phyloP scores from a whole-genome alignment of 1,139 yeast species.

The Saccharomyces hybrid region DNA sequence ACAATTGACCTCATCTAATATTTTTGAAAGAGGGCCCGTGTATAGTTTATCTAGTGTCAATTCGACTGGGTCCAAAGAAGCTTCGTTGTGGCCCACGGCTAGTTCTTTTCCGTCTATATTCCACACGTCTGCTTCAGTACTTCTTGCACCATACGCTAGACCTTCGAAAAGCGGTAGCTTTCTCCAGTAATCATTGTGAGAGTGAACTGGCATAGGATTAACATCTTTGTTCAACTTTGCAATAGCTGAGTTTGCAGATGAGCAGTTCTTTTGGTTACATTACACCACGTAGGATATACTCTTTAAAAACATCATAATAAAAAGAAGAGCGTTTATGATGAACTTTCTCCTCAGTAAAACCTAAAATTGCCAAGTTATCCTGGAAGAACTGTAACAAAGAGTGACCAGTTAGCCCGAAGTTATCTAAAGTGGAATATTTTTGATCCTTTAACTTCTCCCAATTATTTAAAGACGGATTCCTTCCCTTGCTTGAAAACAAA shows the following conservation, averaged over 20 bases:
- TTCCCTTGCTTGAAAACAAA: background rate
- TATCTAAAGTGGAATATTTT: background rate
- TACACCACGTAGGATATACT: conserved; percentile 8
- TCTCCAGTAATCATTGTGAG: conserved; percentile 77
- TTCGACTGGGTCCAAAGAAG: conserved; percentile 36
- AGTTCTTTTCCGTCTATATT: conserved; percentile 36
- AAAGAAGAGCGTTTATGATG: conserved; percentile 7
- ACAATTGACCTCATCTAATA: conserved; percentile 40
- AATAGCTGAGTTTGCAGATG: conserved; percentile 14
- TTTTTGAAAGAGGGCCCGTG: conserved; percentile 43
- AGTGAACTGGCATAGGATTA: conserved; percentile 44
- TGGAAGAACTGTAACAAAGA: background rate
- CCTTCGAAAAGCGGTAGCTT: conserved; percentile 56
- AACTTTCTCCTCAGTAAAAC: background rate
- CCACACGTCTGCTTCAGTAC: conserved; percentile 74
- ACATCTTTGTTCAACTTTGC: conserved; percentile 43
- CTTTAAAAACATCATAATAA: conserved; percentile 13
- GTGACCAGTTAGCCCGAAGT: background rate
- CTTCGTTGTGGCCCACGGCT: conserved; percentile 62
- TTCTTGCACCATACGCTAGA: conserved; percentile 47
- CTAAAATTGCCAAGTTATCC: background rate
- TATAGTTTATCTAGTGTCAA: conserved; percentile 47
- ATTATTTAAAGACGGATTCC: background rate
- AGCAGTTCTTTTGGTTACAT: conserved; percentile 6
- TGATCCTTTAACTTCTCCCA: background rate